phyloP scores from a whole-genome alignment of 176 grass and related monocot species.

The Hyparrhenia diplandra region DNA sequence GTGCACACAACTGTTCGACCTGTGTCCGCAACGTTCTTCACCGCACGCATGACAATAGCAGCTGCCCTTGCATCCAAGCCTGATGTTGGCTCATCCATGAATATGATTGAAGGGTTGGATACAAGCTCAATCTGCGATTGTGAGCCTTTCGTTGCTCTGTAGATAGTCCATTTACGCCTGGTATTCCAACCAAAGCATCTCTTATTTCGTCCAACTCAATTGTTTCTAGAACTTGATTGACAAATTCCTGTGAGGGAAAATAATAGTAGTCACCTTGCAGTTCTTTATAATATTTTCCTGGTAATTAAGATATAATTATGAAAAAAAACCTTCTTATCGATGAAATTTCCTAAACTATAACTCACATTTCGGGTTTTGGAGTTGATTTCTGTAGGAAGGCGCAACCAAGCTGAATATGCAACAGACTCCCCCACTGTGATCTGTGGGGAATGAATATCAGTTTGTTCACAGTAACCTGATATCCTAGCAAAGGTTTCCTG shows the following conservation, averaged over 20 bases:
- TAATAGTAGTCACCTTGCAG: background rate
- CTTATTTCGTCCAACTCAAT: conserved; percentile 72
- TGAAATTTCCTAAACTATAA: background rate
- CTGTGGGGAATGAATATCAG: conserved; percentile 68
- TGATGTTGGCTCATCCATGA: conserved; percentile 87
- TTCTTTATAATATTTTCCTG: background rate
- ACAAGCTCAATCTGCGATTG: conserved; percentile 75
- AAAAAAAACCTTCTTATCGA: background rate
- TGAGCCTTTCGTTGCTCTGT: conserved; percentile 75
- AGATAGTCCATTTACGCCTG: conserved; percentile 54
- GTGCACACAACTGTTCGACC: conserved; percentile 76
- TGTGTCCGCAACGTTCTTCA: conserved; percentile 70
- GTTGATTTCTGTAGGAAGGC: conserved; percentile 57
- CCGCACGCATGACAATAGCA: conserved; percentile 73
- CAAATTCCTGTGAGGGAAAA: conserved; percentile 50
- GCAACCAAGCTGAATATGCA: conserved; percentile 73
- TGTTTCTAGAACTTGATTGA: conserved; percentile 72
- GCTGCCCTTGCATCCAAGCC: conserved; percentile 64
- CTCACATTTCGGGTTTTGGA: conserved; percentile 56
- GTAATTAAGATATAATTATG: background rate
- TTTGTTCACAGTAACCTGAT: conserved; percentile 84
- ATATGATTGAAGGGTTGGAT: conserved; percentile 73
- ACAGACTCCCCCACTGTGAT: conserved; percentile 69
- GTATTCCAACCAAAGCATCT: conserved; percentile 61
- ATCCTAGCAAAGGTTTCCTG: conserved; percentile 74